Base-by-base conservation (phyloP, 2,329 filamentous ascomycete species). In the Bipolaris gigantea region DNA sequence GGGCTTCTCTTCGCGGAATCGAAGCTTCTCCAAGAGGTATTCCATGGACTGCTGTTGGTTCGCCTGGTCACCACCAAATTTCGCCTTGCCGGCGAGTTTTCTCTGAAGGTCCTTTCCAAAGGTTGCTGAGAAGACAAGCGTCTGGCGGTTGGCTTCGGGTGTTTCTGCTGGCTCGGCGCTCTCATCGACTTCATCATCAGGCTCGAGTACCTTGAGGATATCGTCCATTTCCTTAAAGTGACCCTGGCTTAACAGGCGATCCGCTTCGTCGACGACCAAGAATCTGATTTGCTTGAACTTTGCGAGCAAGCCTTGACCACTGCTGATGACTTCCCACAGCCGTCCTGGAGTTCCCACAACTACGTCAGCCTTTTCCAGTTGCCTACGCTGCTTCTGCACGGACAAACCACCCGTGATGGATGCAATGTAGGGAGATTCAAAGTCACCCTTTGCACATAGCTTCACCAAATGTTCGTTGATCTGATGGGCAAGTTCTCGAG, bases 161-260 rank as follows among this genome's bases (percentile, higher is more conserved):
- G 41, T 30, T 8, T 52, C 53, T 4, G 55, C 50, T 2, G 52
- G 42, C 25, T 63, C 51, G 2, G 53, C 55, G 0, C 78, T 75
- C 9, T 81, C 79, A 4, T 80, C 76, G 0, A 77, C 73, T 6
- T 80, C 79, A 19, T 82, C 80, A 35, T 82, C 77, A 25, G 86
- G 82, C 66, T 97, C 91, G 9, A 99, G 77, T 0, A 90, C 85
- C 52, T 86, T 86, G 15, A 99, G 76, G 19, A 99, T 96, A 52
- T 96, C 88, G 62, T 92, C 88, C 4, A 92, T 86, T 73, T 99
- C 94, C 73, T 97, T 93, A 77, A 96, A 99, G 70, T 97, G 90
- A 0, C 94, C 94, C 62, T 95, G 89, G 48, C 91, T 94, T 57
- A 99, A 82, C 16, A 99, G 80, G 48, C 94, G 84, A 77, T 99